phyloP scores from a whole-genome alignment of 2,329 filamentous ascomycete species.

The Fusarium drepaniforme region DNA sequence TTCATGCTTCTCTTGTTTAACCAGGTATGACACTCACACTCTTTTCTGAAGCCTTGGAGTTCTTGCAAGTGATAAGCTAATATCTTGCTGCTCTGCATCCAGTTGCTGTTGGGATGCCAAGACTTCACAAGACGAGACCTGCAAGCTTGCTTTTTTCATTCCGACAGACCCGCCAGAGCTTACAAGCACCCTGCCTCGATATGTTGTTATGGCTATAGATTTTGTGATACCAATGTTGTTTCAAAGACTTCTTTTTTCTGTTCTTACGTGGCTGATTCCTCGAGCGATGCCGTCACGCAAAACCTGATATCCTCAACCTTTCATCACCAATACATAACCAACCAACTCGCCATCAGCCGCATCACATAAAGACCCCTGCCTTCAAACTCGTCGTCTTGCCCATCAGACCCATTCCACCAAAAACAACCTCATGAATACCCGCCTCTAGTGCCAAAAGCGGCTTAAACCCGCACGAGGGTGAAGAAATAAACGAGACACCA shows the following conservation, averaged over 20 bases:
- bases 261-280: too few species aligned
- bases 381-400: background rate
- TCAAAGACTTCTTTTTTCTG: too few species aligned
- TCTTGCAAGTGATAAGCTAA: background rate
- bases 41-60: background rate
- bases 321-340: background rate
- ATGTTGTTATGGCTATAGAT: background rate
- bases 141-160: background rate
- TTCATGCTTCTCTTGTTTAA: background rate
- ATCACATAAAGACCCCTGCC: background rate
- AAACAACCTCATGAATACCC: background rate
- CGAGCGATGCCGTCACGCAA: background rate
- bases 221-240: background rate
- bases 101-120: background rate
- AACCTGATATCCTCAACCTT: background rate
- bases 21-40: background rate
- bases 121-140: background rate
- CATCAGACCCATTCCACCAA: background rate
- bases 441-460: background rate
- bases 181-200: background rate
- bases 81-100: background rate
- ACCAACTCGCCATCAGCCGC: background rate
- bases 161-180: background rate
- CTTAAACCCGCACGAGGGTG: background rate
- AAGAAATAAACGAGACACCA: too few species aligned